phyloP scores from a whole-genome alignment of 805 yeast species.

The Wickerhamomyces mucosus region DNA sequence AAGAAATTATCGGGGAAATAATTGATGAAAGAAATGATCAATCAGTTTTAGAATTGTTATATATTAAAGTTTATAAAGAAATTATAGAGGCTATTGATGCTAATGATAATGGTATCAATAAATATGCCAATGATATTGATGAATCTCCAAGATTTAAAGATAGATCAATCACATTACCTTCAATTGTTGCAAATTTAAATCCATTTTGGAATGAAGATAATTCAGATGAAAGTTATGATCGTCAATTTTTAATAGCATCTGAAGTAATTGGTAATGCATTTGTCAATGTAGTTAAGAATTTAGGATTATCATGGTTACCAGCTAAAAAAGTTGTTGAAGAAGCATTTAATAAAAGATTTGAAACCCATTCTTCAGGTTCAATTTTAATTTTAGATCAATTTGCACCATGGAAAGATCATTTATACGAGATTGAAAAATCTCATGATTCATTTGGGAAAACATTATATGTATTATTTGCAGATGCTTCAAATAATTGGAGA shows the following conservation, averaged over 20 bases:
- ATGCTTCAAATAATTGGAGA: constrained; percentile 69
- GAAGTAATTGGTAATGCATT: constrained; percentile 79
- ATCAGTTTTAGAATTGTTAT: constrained; percentile 51
- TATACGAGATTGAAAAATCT: constrained; percentile 62
- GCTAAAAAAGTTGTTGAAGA: constrained; percentile 68
- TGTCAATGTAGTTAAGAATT: constrained; percentile 50
- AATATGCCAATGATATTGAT: constrained; percentile 43
- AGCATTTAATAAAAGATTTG: constrained; percentile 53
- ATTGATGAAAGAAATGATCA: constrained; percentile 28
- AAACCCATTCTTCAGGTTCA: constrained; percentile 60
- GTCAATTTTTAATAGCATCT: constrained; percentile 59
- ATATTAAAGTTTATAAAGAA: constrained; percentile 70
- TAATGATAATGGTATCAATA: constrained; percentile 85
- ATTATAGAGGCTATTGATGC: constrained; percentile 92
- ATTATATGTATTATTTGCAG: constrained; percentile 73
- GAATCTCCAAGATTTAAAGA: constrained; percentile 57
- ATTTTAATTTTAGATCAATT: constrained; percentile 66
- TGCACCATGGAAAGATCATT: constrained; percentile 94
- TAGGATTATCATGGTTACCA: constrained; percentile 86
- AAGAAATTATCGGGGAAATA: constrained; percentile 49
- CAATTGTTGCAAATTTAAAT: constrained; percentile 68
- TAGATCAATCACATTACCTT: constrained; percentile 65
- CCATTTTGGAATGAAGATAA: constrained; percentile 77
- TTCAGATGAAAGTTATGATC: constrained; percentile 57
- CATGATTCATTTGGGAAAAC: constrained; percentile 44